Evolutionary conservation across 1,139 yeast species (phyloP).

Genomic region (Nematodospora anomalae): DNA sequence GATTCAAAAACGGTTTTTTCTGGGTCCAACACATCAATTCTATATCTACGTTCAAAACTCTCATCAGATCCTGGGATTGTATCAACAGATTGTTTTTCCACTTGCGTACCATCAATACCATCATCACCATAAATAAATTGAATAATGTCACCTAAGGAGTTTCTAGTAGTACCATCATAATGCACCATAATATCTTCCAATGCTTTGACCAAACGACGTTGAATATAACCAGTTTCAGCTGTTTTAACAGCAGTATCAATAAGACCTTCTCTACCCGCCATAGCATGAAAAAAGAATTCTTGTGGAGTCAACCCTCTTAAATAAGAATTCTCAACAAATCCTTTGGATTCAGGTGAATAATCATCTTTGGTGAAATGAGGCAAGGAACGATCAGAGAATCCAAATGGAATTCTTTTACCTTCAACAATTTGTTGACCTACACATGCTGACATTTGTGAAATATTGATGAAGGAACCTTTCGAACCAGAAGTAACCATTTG

Average conservation of each 20-base stretch:
- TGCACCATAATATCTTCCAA: constrained; percentile 98
- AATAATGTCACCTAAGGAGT: constrained; percentile 92
- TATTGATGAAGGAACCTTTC: constrained; percentile 97
- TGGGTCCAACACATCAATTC: constrained; percentile 82
- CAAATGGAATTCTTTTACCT: constrained; percentile 98
- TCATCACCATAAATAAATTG: constrained; percentile 99
- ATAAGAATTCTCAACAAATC: constrained; percentile 96
- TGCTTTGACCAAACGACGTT: constrained; percentile 97
- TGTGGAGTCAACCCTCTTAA: constrained; percentile 98
- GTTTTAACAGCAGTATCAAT: constrained; percentile 99
- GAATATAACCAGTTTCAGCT: constrained; percentile 98
- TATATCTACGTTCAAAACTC: constrained; percentile 79
- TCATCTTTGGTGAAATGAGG: constrained; percentile 99
- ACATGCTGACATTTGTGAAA: constrained; percentile 99
- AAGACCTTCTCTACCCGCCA: constrained; percentile 99
- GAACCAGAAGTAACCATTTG: constrained; percentile 99
- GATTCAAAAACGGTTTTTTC: constrained; percentile 65
- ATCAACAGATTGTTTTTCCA: constrained; percentile 95
- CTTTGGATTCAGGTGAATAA: constrained; percentile 96
- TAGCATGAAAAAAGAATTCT: constrained; percentile 98
- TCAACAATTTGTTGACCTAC: constrained; percentile 99
- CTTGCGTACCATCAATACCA: constrained; percentile 98
- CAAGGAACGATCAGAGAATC: constrained; percentile 91
- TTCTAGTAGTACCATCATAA: constrained; percentile 97
- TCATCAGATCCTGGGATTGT: constrained; percentile 91